Percentiles rank a stretch among this genome's conserved stretches.
Evolutionary conservation across 106 monocot species (phyloP).

Genomic region (Dioscorea zingiberensis): DNA sequence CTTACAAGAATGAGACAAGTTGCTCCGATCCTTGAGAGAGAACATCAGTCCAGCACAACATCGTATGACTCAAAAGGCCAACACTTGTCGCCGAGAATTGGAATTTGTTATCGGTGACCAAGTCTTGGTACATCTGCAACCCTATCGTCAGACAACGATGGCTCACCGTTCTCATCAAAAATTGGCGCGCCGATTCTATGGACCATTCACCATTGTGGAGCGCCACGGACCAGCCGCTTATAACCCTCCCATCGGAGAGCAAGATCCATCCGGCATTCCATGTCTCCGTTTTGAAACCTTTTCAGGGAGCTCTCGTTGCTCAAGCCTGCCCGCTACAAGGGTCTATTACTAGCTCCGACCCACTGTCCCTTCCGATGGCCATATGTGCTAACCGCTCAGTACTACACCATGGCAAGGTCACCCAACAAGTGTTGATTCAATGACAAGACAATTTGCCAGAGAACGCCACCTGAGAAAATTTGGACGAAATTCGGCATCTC

Average conservation of each 20-base stretch:
- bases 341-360: too few species aligned
- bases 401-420: too few species aligned
- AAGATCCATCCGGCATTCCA: neutral
- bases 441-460: neutral
- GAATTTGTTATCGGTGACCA: neutral
- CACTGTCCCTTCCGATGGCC: too few species aligned
- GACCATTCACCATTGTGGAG: neutral
- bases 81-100: too few species aligned
- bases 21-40: too few species aligned
- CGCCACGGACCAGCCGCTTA: neutral
- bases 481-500: neutral
- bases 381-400: too few species aligned
- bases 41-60: too few species aligned
- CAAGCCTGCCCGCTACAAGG: too few species aligned
- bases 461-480: neutral
- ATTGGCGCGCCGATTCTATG: neutral
- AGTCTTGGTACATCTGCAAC: neutral
- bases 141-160: neutral
- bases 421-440: too few species aligned
- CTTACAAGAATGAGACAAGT: neutral
- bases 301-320: too few species aligned
- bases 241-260: neutral
- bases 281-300: neutral
- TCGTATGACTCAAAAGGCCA: too few species aligned
- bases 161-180: neutral